A percentile compares a stretch with the other conserved stretches of the same genome.
Conservation (phyloP, 2,329 filamentous ascomycete species). For the Fusarium clavum region DNA sequence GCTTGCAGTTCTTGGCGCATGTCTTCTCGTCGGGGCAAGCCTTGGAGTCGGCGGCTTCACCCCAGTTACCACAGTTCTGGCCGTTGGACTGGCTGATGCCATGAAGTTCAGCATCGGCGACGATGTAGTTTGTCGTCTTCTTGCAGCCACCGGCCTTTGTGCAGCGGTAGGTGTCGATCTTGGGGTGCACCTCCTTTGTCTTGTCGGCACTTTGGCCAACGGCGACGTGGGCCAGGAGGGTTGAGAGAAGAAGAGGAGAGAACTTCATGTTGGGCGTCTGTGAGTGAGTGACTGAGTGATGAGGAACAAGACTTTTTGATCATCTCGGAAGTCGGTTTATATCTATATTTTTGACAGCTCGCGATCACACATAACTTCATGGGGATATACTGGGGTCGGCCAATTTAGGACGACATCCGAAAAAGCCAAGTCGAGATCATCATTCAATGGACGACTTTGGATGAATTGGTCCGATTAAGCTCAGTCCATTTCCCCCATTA, state of each 20-base stretch:
- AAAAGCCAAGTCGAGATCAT: neutral
- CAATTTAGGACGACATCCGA: conserved; percentile 6
- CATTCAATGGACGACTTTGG: neutral
- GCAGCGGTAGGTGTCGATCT: conserved; percentile 64
- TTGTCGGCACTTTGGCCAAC: conserved; percentile 55
- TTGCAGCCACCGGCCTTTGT: conserved; percentile 62
- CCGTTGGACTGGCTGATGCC: conserved; percentile 57
- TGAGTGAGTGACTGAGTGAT: conserved; percentile 2
- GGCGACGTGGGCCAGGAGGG: conserved; percentile 10
- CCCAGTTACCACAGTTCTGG: conserved; percentile 41
- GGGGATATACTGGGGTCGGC: conserved; percentile 4
- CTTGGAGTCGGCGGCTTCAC: conserved; percentile 50
- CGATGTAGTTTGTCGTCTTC: conserved; percentile 59
- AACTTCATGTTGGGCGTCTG: conserved; percentile 18
- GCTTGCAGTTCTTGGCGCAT: conserved; percentile 66
- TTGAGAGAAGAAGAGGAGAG: conserved; percentile 10
- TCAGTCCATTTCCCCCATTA: neutral
- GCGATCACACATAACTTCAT: neutral
- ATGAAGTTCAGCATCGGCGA: conserved; percentile 62
- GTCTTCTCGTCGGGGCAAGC: conserved; percentile 62
- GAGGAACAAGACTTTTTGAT: neutral
- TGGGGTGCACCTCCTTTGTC: conserved; percentile 60
- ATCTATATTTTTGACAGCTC: conserved; percentile 2
- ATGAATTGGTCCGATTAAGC: neutral
- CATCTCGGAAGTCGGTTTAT: conserved; percentile 12